A percentile compares a stretch with the other conserved stretches of the same genome.
These are phyloP conservation scores for Trichoderma lentiforme DNA, from an alignment of 2,329 filamentous ascomycete genomes.

Conservation along the genomic window DNA sequence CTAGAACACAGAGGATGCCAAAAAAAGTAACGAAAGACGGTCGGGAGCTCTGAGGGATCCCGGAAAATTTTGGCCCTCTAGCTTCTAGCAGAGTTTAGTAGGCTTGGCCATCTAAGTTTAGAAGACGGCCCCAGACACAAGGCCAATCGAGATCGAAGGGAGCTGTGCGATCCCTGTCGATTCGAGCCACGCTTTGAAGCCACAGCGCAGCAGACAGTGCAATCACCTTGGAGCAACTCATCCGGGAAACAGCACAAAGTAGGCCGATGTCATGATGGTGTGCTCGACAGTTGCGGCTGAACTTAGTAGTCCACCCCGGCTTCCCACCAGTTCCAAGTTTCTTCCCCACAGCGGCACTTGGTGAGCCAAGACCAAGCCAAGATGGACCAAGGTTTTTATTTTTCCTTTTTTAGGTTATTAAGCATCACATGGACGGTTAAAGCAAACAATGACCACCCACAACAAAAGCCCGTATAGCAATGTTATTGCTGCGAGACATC, in stretches of 20 bases:
- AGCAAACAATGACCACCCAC: neutral
- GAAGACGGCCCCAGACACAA: neutral
- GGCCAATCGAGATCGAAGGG: conserved; percentile 4
- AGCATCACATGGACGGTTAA: conserved; percentile 13
- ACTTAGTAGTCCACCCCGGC: neutral
- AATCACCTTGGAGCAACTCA: neutral
- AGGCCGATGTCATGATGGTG: conserved; percentile 2
- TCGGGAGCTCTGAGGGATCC: neutral
- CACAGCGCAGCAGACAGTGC: neutral
- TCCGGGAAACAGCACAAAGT: neutral
- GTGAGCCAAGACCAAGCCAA: neutral
- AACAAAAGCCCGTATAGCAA: neutral
- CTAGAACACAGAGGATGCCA: neutral
- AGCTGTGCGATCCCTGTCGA: neutral
- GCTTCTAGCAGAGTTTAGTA: neutral
- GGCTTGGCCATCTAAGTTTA: conserved; percentile 6
- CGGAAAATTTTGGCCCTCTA: neutral
- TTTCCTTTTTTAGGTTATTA: conserved; percentile 7
- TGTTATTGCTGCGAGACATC: neutral
- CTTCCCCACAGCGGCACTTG: neutral
- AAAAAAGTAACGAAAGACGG: neutral
- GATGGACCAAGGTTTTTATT: conserved; percentile 3
- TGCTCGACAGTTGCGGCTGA: conserved; percentile 15
- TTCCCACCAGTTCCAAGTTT: neutral
- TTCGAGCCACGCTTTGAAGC: conserved; percentile 2